Evolutionary conservation across 2,329 filamentous ascomycete species (phyloP).

Genomic region (Trichoderma gracile): DNA sequence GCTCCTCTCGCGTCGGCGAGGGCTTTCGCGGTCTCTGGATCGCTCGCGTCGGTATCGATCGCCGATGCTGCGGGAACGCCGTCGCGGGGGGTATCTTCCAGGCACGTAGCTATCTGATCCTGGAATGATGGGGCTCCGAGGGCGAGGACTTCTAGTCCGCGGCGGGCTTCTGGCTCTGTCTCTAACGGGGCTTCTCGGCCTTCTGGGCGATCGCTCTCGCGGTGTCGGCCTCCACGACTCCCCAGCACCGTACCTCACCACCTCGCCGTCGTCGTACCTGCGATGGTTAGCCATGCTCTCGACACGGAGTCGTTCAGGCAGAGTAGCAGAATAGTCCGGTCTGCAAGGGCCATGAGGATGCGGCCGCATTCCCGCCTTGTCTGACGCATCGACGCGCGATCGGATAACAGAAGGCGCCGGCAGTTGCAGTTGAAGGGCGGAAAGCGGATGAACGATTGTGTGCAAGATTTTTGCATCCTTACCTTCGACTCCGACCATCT

Average conservation of each 20-base stretch:
- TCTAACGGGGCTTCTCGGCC: constrained; percentile 36
- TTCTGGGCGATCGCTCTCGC: constrained; percentile 49
- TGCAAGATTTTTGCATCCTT: constrained; percentile 25
- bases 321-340: too few relatives aligned
- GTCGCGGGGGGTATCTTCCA: constrained; percentile 45
- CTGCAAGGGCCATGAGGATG: neutral
- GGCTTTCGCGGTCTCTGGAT: constrained; percentile 44
- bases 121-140: constrained; percentile 36
- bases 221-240: constrained; percentile 63
- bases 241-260: constrained; percentile 61
- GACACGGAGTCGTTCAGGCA: neutral
- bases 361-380: neutral
- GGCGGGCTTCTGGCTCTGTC: constrained; percentile 36
- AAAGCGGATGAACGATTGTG: neutral
- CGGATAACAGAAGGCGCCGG: neutral
- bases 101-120: constrained; percentile 51
- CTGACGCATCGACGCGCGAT: neutral
- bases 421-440: neutral
- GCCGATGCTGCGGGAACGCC: constrained; percentile 45
- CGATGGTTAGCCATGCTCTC: constrained; percentile 26
- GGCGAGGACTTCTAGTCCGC: constrained; percentile 37
- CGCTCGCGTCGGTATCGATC: constrained; percentile 47
- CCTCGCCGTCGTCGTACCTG: constrained; percentile 63
- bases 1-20: constrained; percentile 41
- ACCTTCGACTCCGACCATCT: constrained; percentile 41